Conservation (phyloP, 2,329 filamentous ascomycete genomes). For the Trichocomaceae sp. region DNA sequence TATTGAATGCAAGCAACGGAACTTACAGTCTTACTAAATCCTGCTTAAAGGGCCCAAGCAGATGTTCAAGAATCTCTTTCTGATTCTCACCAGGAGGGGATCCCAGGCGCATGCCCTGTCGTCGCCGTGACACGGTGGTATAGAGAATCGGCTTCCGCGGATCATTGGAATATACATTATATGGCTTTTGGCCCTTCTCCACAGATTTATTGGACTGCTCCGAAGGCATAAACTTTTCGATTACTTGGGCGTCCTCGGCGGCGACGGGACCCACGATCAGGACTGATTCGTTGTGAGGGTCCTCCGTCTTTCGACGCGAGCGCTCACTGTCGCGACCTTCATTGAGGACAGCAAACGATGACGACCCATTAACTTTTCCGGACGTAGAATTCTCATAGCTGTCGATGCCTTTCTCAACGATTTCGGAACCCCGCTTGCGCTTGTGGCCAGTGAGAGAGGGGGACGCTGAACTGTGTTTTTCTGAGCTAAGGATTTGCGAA, state of each 20-base stretch:
- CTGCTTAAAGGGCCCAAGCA: constrained; percentile 49
- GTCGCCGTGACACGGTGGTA: constrained; percentile 45
- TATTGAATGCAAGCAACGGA: constrained; percentile 15
- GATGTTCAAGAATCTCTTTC: constrained; percentile 51
- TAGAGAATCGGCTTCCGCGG: constrained; percentile 42
- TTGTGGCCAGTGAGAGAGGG: constrained; percentile 25
- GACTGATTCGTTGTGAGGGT: constrained; percentile 38
- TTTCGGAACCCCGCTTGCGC: constrained; percentile 31
- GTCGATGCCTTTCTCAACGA: constrained; percentile 19
- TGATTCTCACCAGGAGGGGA: constrained; percentile 43
- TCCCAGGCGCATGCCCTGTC: constrained; percentile 42
- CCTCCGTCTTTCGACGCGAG: constrained; percentile 26
- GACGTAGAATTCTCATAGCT: constrained; percentile 14
- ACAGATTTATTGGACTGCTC: constrained; percentile 33
- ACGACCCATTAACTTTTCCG: constrained; percentile 17
- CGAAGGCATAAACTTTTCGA: constrained; percentile 52
- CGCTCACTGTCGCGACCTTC: constrained; percentile 26
- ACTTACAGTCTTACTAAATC: constrained; percentile 49
- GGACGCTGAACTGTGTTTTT: constrained; percentile 26
- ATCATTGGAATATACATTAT: constrained; percentile 47
- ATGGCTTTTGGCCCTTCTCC: constrained; percentile 40
- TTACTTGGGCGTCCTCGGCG: constrained; percentile 54
- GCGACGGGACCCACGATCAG: constrained; percentile 56
- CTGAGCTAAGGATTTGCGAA: constrained; percentile 20
- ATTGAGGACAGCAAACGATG: constrained; percentile 21